These are phyloP conservation scores for Cystoderma amianthinum DNA, from an alignment of 768 basidiomycete species.

Conservation along the genomic window DNA sequence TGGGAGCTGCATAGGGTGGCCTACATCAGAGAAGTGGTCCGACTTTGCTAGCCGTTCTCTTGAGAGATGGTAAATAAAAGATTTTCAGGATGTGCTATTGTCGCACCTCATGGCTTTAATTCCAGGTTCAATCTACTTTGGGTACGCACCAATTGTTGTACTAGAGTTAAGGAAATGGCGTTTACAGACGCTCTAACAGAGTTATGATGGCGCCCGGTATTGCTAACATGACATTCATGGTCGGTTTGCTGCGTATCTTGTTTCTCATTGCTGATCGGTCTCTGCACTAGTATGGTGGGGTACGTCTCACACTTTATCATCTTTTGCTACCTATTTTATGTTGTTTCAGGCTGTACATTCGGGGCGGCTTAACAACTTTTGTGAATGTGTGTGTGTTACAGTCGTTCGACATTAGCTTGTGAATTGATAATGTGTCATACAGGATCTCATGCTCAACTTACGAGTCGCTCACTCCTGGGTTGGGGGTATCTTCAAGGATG, in stretches of 20 bases:
- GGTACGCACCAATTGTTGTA: not conserved
- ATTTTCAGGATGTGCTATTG: not conserved
- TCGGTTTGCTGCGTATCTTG: not conserved
- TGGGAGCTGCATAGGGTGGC: slow-evolving; percentile 31
- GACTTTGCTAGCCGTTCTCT: slow-evolving; percentile 22
- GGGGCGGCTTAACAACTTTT: slow-evolving; percentile 17
- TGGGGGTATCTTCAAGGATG: not conserved
- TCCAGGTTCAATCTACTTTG: not conserved
- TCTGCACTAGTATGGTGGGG: too few species aligned
- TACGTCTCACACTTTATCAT: too few species aligned
- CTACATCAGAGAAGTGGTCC: slow-evolving; percentile 13
- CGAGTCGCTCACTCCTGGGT: slow-evolving; percentile 11
- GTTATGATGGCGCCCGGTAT: not conserved
- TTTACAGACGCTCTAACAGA: too few species aligned
- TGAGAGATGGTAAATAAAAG: slow-evolving; percentile 30
- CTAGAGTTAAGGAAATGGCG: not conserved
- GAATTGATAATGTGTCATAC: not conserved
- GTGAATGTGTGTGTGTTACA: slow-evolving; percentile 24
- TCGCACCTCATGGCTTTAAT: not conserved
- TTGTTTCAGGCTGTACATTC: not conserved
- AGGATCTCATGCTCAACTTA: slow-evolving; percentile 32
- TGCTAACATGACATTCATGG: not conserved
- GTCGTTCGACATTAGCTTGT: not conserved
- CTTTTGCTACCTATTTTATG: too few species aligned
- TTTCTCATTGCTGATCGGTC: not conserved